A percentile compares a stretch with the other conserved stretches of the same genome.
phyloP scores from a whole-genome alignment of 73 alveolate species.

The Tetrahymena borealis region DNA sequence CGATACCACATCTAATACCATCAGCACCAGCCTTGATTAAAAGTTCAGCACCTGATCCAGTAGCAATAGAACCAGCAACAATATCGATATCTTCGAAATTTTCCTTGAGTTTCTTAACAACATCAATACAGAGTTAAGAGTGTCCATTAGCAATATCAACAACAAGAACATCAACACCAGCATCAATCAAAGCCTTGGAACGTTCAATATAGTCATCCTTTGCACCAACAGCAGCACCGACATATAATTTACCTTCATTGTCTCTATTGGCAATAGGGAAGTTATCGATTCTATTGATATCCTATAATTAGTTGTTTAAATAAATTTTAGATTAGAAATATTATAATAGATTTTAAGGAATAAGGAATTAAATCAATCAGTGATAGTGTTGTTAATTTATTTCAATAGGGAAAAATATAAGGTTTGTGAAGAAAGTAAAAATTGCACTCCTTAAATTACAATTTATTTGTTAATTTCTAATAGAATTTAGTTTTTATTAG shows the following conservation, averaged over 20 bases:
- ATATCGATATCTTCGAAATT: slow-evolving; percentile 17
- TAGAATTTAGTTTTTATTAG: too few species aligned
- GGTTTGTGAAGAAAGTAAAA: too few species aligned
- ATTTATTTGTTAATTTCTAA: too few species aligned
- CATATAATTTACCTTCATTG: slow-evolving; percentile 23
- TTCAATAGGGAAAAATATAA: too few species aligned
- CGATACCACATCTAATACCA: slow-evolving; percentile 54
- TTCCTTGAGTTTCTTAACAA: slow-evolving; percentile 13
- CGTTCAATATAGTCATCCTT: slow-evolving; percentile 12
- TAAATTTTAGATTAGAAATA: not conserved
- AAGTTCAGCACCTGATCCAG: slow-evolving; percentile 39
- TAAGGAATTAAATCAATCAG: not conserved
- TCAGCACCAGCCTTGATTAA: slow-evolving; percentile 47
- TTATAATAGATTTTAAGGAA: not conserved
- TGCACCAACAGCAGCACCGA: slow-evolving; percentile 32
- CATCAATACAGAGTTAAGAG: slow-evolving; percentile 1
- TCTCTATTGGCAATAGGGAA: not conserved
- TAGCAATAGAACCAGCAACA: slow-evolving; percentile 38
- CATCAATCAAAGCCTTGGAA: slow-evolving; percentile 12
- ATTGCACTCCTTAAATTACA: too few species aligned
- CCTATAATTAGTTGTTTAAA: not conserved
- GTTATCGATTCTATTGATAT: not conserved
- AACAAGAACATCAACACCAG: slow-evolving; percentile 39
- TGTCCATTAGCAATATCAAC: slow-evolving; percentile 41
- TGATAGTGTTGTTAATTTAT: too few species aligned